These are phyloP conservation scores for Hypomontagnella monticulosa DNA, from an alignment of 495 filamentous ascomycete species.

Conservation along the genomic window DNA sequence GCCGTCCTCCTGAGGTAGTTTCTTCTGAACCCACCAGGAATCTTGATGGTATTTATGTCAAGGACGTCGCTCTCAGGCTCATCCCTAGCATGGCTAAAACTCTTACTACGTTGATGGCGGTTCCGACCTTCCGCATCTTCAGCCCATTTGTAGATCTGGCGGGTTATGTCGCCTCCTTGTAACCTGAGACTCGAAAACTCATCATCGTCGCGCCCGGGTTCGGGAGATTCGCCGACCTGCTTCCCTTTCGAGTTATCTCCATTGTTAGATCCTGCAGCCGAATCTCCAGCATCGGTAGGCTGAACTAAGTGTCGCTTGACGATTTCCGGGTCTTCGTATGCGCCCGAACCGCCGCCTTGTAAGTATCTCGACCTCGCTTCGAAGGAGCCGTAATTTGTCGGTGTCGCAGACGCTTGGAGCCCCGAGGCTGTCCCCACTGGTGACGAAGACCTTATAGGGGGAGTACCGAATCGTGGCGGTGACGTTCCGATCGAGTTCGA, in stretches of 20 bases:
- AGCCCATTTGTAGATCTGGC: slow-evolving; percentile 93
- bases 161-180: slow-evolving; percentile 92
- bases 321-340: slow-evolving; percentile 82
- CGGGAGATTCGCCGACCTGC: slow-evolving; percentile 56
- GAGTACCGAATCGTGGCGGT: slow-evolving; percentile 69
- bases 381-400: slow-evolving; percentile 82
- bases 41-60: slow-evolving; percentile 86
- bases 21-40: slow-evolving; percentile 91
- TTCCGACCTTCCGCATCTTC: slow-evolving; percentile 76
- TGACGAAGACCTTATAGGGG: slow-evolving; percentile 66
- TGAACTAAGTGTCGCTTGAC: slow-evolving; percentile 84
- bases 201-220: slow-evolving; percentile 64
- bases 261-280: slow-evolving; percentile 44
- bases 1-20: slow-evolving; percentile 81
- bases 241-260: slow-evolving; percentile 59
- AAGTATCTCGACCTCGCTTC: slow-evolving; percentile 65
- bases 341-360: slow-evolving; percentile 51
- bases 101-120: slow-evolving; percentile 76
- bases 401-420: slow-evolving; percentile 58
- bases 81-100: slow-evolving; percentile 80
- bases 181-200: slow-evolving; percentile 92
- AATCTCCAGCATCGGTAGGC: slow-evolving; percentile 60
- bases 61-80: slow-evolving; percentile 79
- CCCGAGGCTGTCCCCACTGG: slow-evolving; percentile 59
- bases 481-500: slow-evolving; percentile 70